phyloP scores from a whole-genome alignment of 257 asterid genomes.

The Galeopsis tetrahit region DNA sequence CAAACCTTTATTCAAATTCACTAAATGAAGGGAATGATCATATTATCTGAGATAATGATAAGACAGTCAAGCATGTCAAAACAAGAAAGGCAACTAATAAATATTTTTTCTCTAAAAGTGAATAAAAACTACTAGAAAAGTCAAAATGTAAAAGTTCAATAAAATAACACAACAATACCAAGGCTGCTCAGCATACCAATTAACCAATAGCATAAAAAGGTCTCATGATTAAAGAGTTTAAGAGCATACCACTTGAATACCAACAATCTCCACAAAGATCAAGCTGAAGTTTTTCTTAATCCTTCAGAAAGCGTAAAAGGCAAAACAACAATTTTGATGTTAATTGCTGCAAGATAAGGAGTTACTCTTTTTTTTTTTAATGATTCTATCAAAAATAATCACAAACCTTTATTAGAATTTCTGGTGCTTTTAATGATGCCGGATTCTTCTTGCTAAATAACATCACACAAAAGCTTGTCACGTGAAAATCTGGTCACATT shows the following conservation, averaged over 20 bases:
- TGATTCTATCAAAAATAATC: slow-evolving; percentile 18
- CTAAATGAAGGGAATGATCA: no score
- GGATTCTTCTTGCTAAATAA: slow-evolving; percentile 61
- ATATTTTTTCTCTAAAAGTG: no score
- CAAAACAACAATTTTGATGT: slow-evolving; percentile 24
- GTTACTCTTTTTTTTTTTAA: neutral
- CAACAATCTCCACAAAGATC: slow-evolving; percentile 75
- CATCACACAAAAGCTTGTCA: slow-evolving; percentile 45
- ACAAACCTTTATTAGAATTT: slow-evolving; percentile 89
- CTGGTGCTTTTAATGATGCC: slow-evolving; percentile 93
- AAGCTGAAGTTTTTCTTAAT: slow-evolving; percentile 75
- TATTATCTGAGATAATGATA: no score
- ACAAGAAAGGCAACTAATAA: no score
- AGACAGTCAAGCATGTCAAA: no score
- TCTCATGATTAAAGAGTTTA: neutral
- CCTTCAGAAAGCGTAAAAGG: slow-evolving; percentile 81
- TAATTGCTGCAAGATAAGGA: slow-evolving; percentile 15
- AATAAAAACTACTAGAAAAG: no score
- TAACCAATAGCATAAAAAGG: no score
- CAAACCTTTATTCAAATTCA: no score
- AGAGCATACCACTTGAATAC: slow-evolving; percentile 72
- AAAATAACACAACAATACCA: no score
- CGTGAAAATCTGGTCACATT: slow-evolving; percentile 73
- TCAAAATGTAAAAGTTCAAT: no score
- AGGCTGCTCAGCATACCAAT: neutral